A percentile compares a stretch with the other conserved stretches of the same genome.
These are phyloP conservation scores for Exophiala spinifera DNA, from an alignment of 2,329 filamentous ascomycete genomes.

Conservation along the genomic window DNA sequence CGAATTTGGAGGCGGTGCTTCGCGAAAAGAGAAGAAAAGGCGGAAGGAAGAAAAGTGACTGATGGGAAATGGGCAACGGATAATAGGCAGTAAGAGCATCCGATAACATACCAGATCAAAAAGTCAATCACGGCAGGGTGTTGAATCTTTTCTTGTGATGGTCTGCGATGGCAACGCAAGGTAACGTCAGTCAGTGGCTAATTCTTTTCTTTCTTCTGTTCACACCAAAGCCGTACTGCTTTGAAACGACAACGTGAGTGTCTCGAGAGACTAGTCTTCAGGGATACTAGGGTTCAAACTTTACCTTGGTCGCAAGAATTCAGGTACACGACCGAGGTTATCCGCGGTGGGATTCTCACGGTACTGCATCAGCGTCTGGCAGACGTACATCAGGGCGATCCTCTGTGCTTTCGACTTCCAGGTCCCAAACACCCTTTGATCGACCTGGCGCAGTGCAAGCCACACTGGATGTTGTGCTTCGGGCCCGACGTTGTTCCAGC, in stretches of 20 bases:
- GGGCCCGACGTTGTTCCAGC: slow-evolving; percentile 25
- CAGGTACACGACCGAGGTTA: slow-evolving; percentile 25
- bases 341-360: slow-evolving; percentile 25
- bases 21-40: no score
- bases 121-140: slow-evolving; percentile 29
- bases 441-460: slow-evolving; percentile 23
- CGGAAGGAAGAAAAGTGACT: no score
- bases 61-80: no score
- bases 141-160: slow-evolving; percentile 26
- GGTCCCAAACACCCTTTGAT: slow-evolving; percentile 26
- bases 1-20: no score
- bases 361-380: slow-evolving; percentile 24
- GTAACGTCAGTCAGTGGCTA: neutral
- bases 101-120: slow-evolving; percentile 21
- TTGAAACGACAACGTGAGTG: no score
- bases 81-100: no score
- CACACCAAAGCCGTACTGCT: no score
- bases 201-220: no score
- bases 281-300: neutral
- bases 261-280: no score
- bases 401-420: slow-evolving; percentile 27
- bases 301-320: slow-evolving; percentile 22
- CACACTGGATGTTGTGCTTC: slow-evolving; percentile 25
- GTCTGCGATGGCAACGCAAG: slow-evolving; percentile 2
- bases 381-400: slow-evolving; percentile 28